Evolutionary conservation across 257 asterid species (phyloP).

Genomic region (Paraleonurus japonicus): DNA sequence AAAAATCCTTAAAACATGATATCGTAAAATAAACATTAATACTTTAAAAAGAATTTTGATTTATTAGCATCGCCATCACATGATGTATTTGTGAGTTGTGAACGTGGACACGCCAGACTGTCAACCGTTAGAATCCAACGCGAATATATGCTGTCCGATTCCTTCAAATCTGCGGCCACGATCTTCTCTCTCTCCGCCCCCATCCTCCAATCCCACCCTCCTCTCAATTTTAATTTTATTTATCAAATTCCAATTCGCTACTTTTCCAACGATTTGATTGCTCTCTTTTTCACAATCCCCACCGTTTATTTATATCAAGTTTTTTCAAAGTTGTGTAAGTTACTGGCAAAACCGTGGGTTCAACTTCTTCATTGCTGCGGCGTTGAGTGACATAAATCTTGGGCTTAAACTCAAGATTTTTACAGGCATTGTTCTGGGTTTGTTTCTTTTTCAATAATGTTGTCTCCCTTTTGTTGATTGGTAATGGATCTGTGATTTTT

Average conservation of each 20-base stretch:
- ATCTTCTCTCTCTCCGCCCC: conserved; percentile 24
- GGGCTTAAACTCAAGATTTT: conserved; percentile 16
- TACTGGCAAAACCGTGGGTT: background rate
- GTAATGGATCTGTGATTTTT: conserved; percentile 36
- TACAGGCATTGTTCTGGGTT: conserved; percentile 39
- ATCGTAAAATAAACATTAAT: too few species aligned
- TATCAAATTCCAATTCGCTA: background rate
- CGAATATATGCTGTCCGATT: conserved; percentile 35
- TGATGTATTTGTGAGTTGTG: conserved; percentile 28
- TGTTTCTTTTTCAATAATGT: background rate
- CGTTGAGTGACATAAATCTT: conserved; percentile 11
- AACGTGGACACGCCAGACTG: conserved; percentile 38
- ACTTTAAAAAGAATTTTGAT: too few species aligned
- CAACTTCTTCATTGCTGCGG: conserved; percentile 30
- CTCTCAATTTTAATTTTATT: background rate
- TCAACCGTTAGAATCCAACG: conserved; percentile 38
- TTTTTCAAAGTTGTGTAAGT: background rate
- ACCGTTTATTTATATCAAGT: conserved; percentile 2
- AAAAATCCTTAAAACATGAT: too few species aligned
- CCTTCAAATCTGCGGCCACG: conserved; percentile 44
- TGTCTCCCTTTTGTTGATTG: background rate
- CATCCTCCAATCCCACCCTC: conserved; percentile 12
- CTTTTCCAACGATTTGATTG: background rate
- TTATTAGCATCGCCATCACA: conserved; percentile 23
- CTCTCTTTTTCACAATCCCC: background rate